Conservation (phyloP, 352 stramenopile genomes). For the Phytophthora sp. region DNA sequence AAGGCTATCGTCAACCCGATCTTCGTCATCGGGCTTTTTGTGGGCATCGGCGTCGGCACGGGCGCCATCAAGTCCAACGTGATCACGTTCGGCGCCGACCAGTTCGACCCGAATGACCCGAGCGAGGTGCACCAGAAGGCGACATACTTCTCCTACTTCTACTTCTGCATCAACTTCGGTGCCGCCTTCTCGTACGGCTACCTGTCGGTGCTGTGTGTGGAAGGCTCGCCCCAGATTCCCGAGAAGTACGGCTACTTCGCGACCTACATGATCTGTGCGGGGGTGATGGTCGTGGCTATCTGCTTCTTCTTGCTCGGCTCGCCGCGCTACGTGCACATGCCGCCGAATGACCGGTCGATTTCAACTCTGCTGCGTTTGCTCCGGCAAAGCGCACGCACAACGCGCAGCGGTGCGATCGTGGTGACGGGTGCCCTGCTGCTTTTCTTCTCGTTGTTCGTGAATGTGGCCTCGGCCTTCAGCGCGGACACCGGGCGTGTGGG, state of each 20-base stretch:
- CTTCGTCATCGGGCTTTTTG: constrained; percentile 64
- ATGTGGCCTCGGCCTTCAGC: constrained; percentile 57
- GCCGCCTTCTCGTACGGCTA: constrained; percentile 75
- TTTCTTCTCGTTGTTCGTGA: constrained; percentile 43
- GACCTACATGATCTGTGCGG: constrained; percentile 39
- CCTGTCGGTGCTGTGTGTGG: constrained; percentile 71
- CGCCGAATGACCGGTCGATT: constrained; percentile 40
- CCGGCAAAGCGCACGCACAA: constrained; percentile 11
- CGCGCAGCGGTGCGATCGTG: constrained; percentile 28
- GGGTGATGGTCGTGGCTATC: constrained; percentile 44
- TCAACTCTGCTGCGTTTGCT: constrained; percentile 45
- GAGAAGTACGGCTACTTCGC: constrained; percentile 77
- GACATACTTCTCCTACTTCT: constrained; percentile 87
- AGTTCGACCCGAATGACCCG: constrained; percentile 38
- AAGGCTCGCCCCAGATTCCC: constrained; percentile 65
- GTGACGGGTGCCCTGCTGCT: constrained; percentile 28
- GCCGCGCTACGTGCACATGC: constrained; percentile 51
- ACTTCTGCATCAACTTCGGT: constrained; percentile 82
- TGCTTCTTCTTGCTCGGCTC: constrained; percentile 37
- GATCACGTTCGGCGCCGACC: constrained; percentile 18
- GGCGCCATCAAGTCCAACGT: constrained; percentile 23
- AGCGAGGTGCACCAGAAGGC: constrained; percentile 50
- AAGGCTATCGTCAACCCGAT: constrained; percentile 47
- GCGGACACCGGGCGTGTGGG: constrained; percentile 19
- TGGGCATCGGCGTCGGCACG: constrained; percentile 21